Conservation (phyloP, 331 rosid genomes). For the Prunus yedoensis region DNA sequence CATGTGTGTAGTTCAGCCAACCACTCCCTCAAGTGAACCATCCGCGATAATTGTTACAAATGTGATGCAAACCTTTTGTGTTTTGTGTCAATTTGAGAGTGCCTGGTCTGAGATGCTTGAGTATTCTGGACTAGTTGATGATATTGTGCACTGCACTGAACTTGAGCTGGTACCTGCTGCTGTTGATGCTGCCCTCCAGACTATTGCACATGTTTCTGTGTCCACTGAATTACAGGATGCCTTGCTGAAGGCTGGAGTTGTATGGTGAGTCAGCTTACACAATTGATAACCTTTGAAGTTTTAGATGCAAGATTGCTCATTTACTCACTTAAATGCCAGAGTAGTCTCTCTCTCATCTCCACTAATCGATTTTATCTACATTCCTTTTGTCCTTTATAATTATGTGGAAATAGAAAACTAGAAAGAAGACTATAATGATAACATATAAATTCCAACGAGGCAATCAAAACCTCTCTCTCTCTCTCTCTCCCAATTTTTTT, state of each 20-base stretch:
- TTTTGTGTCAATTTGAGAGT: slow-evolving; percentile 82
- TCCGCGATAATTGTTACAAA: slow-evolving; percentile 89
- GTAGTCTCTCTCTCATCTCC: not conserved
- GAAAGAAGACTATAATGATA: not conserved
- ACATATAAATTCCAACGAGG: no score
- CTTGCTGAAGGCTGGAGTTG: slow-evolving; percentile 84
- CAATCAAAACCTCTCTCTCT: no score
- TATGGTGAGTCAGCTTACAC: slow-evolving; percentile 61
- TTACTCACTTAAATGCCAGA: not conserved
- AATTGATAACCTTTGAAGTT: not conserved
- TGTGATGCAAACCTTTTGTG: slow-evolving; percentile 84
- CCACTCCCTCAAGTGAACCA: slow-evolving; percentile 86
- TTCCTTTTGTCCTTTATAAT: not conserved
- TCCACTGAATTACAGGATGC: slow-evolving; percentile 83
- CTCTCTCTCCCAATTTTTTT: no score
- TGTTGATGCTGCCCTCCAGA: slow-evolving; percentile 88
- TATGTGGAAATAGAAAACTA: not conserved
- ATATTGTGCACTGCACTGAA: slow-evolving; percentile 93
- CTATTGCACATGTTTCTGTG: slow-evolving; percentile 86
- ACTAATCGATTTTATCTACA: slow-evolving; percentile 1
- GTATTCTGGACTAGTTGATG: slow-evolving; percentile 82
- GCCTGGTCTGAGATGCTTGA: slow-evolving; percentile 86
- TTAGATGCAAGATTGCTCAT: slow-evolving; percentile 15
- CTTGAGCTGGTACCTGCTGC: slow-evolving; percentile 88
- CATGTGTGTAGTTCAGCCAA: slow-evolving; percentile 91